A percentile compares a stretch with the other conserved stretches of the same genome.
phyloP scores from a whole-genome alignment of 495 filamentous ascomycete genomes.

The Lasiosphaeria miniovina region DNA sequence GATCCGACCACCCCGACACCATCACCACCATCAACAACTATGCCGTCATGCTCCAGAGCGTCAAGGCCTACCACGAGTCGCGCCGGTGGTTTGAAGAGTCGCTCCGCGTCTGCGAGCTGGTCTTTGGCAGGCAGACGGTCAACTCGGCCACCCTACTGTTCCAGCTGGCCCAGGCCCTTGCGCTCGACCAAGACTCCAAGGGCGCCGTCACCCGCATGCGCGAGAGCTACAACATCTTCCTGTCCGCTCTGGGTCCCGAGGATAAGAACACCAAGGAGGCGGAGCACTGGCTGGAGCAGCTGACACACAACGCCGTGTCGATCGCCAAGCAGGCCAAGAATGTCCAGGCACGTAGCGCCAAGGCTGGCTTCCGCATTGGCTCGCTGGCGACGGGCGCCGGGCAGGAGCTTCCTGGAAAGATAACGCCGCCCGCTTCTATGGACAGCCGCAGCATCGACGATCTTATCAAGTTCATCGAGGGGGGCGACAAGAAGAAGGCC shows the following conservation, averaged over 20 bases:
- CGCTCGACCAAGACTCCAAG: slow-evolving; percentile 88
- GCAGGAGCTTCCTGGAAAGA: not conserved
- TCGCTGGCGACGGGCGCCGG: not conserved
- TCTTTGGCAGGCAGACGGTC: slow-evolving; percentile 82
- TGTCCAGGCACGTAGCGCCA: slow-evolving; percentile 56
- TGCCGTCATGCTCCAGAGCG: slow-evolving; percentile 93
- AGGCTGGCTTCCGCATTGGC: slow-evolving; percentile 49
- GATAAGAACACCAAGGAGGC: slow-evolving; percentile 96
- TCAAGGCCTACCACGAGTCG: slow-evolving; percentile 89
- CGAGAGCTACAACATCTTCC: slow-evolving; percentile 94
- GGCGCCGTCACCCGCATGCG: slow-evolving; percentile 87
- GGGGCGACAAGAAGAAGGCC: too few species aligned
- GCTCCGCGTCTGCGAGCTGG: slow-evolving; percentile 76
- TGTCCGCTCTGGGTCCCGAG: slow-evolving; percentile 72
- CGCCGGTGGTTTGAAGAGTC: slow-evolving; percentile 95
- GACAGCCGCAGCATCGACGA: too few species aligned
- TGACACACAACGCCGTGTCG: slow-evolving; percentile 89
- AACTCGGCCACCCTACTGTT: slow-evolving; percentile 95
- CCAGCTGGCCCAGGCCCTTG: slow-evolving; percentile 92
- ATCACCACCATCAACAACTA: slow-evolving; percentile 99
- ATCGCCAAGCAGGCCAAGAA: slow-evolving; percentile 92
- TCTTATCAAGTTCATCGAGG: too few species aligned
- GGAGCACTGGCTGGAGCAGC: slow-evolving; percentile 90
- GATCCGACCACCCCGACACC: slow-evolving; percentile 87
- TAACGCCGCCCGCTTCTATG: too few species aligned